Percentiles rank a stretch among this genome's conserved stretches.
Conservation (phyloP, 805 yeast species). For the Lipomyces orientalis region DNA sequence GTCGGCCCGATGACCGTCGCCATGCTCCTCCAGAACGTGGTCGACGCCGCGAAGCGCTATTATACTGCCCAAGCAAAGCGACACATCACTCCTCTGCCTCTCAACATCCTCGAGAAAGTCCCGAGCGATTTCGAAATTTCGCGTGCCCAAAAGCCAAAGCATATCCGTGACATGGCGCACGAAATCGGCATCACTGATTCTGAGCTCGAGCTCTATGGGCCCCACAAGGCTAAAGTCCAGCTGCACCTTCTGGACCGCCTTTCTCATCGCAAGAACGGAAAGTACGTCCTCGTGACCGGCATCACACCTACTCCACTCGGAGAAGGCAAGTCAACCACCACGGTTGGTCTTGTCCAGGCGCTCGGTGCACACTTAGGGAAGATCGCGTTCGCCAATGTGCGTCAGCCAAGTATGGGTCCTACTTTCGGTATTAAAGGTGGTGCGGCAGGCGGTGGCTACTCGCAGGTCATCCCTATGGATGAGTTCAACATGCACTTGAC, state of each 20-base stretch:
- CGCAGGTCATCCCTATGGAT: slow-evolving; percentile 98
- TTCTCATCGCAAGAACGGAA: slow-evolving; percentile 67
- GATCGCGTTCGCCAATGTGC: slow-evolving; percentile 88
- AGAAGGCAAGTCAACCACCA: slow-evolving; percentile 96
- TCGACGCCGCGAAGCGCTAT: slow-evolving; percentile 74
- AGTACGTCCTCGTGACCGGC: slow-evolving; percentile 92
- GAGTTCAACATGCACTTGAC: slow-evolving; percentile 97
- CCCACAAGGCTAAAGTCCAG: slow-evolving; percentile 86
- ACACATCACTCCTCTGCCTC: slow-evolving; percentile 60
- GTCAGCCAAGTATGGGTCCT: slow-evolving; percentile 99
- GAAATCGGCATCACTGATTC: slow-evolving; percentile 79
- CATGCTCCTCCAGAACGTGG: slow-evolving; percentile 85
- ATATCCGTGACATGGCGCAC: slow-evolving; percentile 71
- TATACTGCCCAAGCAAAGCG: slow-evolving; percentile 53
- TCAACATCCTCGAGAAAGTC: slow-evolving; percentile 66
- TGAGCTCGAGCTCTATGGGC: slow-evolving; percentile 89
- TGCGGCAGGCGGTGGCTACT: slow-evolving; percentile 98
- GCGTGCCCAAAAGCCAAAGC: slow-evolving; percentile 85
- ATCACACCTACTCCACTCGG: slow-evolving; percentile 98
- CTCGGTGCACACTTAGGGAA: slow-evolving; percentile 85
- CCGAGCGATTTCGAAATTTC: slow-evolving; percentile 93
- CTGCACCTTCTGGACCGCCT: slow-evolving; percentile 74
- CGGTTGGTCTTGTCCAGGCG: slow-evolving; percentile 96
- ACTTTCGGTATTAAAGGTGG: slow-evolving; percentile 99
- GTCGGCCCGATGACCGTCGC: slow-evolving; percentile 99